phyloP scores from a whole-genome alignment of 2,329 filamentous ascomycete species.

The Aspergillus udagawae region DNA sequence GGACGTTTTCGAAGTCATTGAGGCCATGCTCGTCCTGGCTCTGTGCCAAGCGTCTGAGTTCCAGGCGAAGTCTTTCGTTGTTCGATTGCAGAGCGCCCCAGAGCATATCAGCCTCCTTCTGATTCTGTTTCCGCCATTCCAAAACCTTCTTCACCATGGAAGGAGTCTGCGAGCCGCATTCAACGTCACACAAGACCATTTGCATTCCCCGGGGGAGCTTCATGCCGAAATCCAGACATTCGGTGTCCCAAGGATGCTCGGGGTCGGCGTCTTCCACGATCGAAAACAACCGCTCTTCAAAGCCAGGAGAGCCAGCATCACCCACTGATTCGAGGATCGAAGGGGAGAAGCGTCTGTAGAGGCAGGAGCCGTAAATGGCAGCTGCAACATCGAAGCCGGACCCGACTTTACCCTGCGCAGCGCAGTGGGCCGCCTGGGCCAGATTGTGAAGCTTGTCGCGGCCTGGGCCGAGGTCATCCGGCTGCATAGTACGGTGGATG shows the following conservation, averaged over 20 bases:
- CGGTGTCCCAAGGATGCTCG: slow-evolving; percentile 67
- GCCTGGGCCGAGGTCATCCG: slow-evolving; percentile 46
- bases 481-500: slow-evolving; percentile 41
- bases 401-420: slow-evolving; percentile 93
- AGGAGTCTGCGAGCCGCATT: slow-evolving; percentile 88
- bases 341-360: slow-evolving; percentile 91
- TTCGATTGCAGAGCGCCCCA: slow-evolving; percentile 71
- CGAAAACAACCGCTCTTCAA: slow-evolving; percentile 60
- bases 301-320: slow-evolving; percentile 62
- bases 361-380: slow-evolving; percentile 85
- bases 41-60: slow-evolving; percentile 54
- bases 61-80: slow-evolving; percentile 67
- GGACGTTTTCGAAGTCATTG: slow-evolving; percentile 51
- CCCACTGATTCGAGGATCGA: slow-evolving; percentile 64
- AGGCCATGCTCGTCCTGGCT: slow-evolving; percentile 39
- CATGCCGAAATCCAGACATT: slow-evolving; percentile 66
- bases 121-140: slow-evolving; percentile 67
- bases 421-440: slow-evolving; percentile 88
- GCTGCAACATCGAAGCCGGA: slow-evolving; percentile 93
- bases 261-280: slow-evolving; percentile 60
- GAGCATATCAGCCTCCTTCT: slow-evolving; percentile 60
- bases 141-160: slow-evolving; percentile 94
- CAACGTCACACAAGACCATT: slow-evolving; percentile 91
- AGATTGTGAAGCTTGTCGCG: slow-evolving; percentile 77
- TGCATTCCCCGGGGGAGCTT: slow-evolving; percentile 68